A percentile compares a stretch with the other conserved stretches of the same genome.
phyloP scores from a whole-genome alignment of 495 filamentous ascomycete genomes.

The Penicillium canescens region DNA sequence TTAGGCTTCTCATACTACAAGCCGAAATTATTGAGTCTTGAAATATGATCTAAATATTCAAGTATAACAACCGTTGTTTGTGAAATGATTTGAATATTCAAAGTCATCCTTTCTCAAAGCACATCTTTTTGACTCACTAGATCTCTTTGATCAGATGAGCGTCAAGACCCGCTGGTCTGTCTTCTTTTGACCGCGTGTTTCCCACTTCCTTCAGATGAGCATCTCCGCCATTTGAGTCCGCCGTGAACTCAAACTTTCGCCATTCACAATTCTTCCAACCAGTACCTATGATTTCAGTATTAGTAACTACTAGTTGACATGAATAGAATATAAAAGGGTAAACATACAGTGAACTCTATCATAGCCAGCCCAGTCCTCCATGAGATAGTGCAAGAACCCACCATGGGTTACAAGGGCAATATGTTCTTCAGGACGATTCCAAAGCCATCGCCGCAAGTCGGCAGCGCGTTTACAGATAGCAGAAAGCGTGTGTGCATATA shows the following conservation, averaged over 20 bases:
- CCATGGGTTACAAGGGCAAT: conserved; percentile 22
- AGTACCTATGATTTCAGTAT: conserved; percentile 9
- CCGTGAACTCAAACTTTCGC: conserved; percentile 17
- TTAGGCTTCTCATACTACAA: too few relatives aligned
- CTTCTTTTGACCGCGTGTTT: not conserved
- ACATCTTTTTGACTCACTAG: conserved; percentile 3
- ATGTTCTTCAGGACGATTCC: conserved; percentile 15
- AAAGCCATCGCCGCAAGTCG: conserved; percentile 17
- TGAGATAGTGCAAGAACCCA: conserved; percentile 22
- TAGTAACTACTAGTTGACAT: not conserved
- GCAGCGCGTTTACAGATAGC: conserved; percentile 15
- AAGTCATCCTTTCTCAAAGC: not conserved
- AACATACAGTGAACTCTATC: conserved; percentile 14
- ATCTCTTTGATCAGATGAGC: conserved; percentile 13
- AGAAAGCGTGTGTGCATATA: conserved; percentile 14
- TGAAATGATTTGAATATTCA: not conserved
- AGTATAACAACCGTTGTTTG: too few relatives aligned
- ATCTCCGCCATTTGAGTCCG: conserved; percentile 9
- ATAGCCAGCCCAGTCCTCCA: conserved; percentile 24
- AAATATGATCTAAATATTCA: too few relatives aligned
- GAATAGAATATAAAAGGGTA: not conserved
- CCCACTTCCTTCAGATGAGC: conserved; percentile 18
- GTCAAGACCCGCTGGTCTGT: conserved; percentile 12
- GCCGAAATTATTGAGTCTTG: too few relatives aligned
- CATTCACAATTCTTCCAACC: conserved; percentile 22